These are phyloP conservation scores for Blastomyces gilchristii DNA, from an alignment of 2,329 filamentous ascomycete species.

Conservation along the genomic window DNA sequence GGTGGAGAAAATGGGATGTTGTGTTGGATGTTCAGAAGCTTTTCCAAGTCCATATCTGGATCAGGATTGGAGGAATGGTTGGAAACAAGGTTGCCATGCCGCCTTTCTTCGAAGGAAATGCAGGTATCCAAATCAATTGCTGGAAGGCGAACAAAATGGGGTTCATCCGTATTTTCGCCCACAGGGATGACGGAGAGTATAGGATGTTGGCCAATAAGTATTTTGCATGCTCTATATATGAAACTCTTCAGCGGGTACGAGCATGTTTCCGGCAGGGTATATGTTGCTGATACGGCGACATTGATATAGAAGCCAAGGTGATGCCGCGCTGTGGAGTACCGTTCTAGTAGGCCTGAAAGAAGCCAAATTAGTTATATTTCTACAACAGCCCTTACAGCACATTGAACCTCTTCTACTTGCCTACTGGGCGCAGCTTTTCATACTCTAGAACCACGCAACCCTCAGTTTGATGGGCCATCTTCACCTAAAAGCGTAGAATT, in stretches of 20 bases:
- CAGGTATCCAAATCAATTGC: slow-evolving; percentile 32
- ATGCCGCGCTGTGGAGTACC: slow-evolving; percentile 36
- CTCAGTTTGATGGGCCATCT: neutral
- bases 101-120: slow-evolving; percentile 28
- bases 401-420: slow-evolving; percentile 16
- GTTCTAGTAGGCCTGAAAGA: slow-evolving; percentile 35
- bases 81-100: slow-evolving; percentile 8
- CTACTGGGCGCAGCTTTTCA: slow-evolving; percentile 24
- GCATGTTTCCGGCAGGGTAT: slow-evolving; percentile 23
- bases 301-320: slow-evolving; percentile 37
- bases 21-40: slow-evolving; percentile 34
- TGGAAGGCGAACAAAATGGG: slow-evolving; percentile 38
- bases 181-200: slow-evolving; percentile 36
- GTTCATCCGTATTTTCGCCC: slow-evolving; percentile 30
- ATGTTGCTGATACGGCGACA: slow-evolving; percentile 33
- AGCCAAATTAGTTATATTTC: slow-evolving; percentile 12
- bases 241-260: slow-evolving; percentile 22
- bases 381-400: neutral
- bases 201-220: slow-evolving; percentile 33
- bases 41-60: slow-evolving; percentile 34
- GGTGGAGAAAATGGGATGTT: slow-evolving; percentile 29
- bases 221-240: slow-evolving; percentile 30
- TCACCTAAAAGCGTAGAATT: neutral
- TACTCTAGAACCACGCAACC: neutral
- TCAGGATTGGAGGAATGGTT: slow-evolving; percentile 8